Conservation (phyloP, 495 filamentous ascomycete species). For the Aspergillus campestris region DNA sequence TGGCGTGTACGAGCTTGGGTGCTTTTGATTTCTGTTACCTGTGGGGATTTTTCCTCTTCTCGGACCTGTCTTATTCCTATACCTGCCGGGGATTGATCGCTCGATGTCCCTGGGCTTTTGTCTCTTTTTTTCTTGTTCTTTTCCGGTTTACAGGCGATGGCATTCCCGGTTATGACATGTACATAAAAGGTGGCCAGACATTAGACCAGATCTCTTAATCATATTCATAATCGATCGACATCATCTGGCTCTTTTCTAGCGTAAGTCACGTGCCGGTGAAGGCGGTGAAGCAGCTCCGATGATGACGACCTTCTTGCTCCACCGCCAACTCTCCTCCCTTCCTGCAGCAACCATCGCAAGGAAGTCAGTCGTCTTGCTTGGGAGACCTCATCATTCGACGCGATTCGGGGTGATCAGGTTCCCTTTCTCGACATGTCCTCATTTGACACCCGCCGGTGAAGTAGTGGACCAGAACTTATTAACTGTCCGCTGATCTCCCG, state of each 20-base stretch:
- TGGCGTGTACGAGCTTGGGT: conserved; percentile 16
- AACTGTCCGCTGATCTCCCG: not conserved
- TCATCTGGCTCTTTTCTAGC: not conserved
- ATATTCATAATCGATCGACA: conserved; percentile 1
- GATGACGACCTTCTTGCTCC: not conserved
- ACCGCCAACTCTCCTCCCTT: not conserved
- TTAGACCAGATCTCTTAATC: conserved; percentile 12
- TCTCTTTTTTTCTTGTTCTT: not conserved
- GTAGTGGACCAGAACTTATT: conserved; percentile 3
- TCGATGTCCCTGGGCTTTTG: conserved; percentile 15
- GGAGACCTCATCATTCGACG: too few species aligned
- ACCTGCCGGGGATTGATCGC: conserved; percentile 22
- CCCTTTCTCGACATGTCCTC: not conserved
- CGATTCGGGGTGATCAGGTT: too few species aligned
- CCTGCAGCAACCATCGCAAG: too few species aligned
- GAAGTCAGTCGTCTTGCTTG: too few species aligned
- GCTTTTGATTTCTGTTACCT: conserved; percentile 8
- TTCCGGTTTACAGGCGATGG: not conserved
- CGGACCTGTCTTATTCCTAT: conserved; percentile 34
- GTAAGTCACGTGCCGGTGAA: conserved; percentile 22
- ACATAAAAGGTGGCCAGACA: conserved; percentile 16
- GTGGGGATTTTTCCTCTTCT: conserved; percentile 9
- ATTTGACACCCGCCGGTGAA: not conserved
- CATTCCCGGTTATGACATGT: conserved; percentile 11
- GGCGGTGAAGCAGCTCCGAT: conserved; percentile 11